Conservation (phyloP, 495 filamentous ascomycete genomes). For the Daldinia decipiens region DNA sequence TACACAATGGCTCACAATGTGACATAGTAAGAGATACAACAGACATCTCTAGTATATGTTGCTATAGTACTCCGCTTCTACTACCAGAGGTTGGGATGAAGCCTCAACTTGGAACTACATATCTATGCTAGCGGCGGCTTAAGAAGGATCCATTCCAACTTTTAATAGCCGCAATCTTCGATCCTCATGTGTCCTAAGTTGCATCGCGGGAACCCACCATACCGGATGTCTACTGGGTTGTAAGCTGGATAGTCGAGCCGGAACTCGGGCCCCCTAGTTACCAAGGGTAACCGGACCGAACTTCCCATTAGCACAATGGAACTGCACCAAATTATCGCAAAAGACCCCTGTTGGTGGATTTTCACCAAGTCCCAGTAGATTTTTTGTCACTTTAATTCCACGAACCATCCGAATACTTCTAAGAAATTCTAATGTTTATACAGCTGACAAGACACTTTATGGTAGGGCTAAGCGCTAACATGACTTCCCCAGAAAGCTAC, state of each 20-base stretch:
- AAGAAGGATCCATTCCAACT: constrained; percentile 11
- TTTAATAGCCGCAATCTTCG: constrained; percentile 7
- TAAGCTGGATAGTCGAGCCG: constrained; percentile 39
- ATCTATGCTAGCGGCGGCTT: constrained; percentile 4
- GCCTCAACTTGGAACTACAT: neutral
- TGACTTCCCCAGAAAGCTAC: constrained; percentile 5
- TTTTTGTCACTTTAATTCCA: constrained; percentile 32
- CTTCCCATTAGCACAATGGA: constrained; percentile 36
- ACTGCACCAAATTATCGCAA: constrained; percentile 42
- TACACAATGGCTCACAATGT: constrained; percentile 3
- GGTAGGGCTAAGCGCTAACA: constrained; percentile 16
- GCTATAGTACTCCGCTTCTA: neutral
- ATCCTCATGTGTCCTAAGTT: constrained; percentile 8
- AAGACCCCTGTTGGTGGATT: constrained; percentile 37
- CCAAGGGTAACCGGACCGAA: constrained; percentile 40
- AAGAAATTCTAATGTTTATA: constrained; percentile 23
- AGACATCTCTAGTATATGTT: neutral
- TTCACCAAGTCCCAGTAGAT: constrained; percentile 8
- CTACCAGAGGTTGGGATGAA: constrained; percentile 4
- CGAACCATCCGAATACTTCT: constrained; percentile 30
- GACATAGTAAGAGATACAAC: too few relatives aligned
- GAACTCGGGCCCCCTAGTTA: constrained; percentile 31
- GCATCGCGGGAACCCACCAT: constrained; percentile 16
- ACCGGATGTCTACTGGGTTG: constrained; percentile 18
- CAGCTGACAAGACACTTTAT: constrained; percentile 6